Base-by-base conservation (phyloP, 805 yeast genomes). In the Lachancea cidri region DNA sequence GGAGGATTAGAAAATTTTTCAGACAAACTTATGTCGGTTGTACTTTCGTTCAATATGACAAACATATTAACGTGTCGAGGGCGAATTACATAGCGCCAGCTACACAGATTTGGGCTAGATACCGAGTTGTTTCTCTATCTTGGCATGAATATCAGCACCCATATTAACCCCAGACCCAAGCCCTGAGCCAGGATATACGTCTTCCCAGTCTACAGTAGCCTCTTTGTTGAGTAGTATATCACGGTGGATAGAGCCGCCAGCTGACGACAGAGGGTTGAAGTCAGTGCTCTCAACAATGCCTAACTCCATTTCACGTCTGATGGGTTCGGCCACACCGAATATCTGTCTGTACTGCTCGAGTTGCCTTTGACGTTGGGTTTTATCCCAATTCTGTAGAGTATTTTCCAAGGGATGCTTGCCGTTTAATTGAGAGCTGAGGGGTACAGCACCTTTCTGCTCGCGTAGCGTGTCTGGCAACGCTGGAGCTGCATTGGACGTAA, bases 281-380 rank as follows among this genome's bases (percentile, higher is more conserved):
- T 84, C 87, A 11, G 85, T 76, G 36, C 72, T 69, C 35, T 78
- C 76, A 3, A 91, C 83, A 18, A 91, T 74, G 42, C 77, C 70
- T 57, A 86, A 67, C 55, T 93, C 98, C 96, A 93, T 88, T 24
- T 81, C 79, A 57, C 97, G 75, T 58, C 82, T 82, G 62, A 91
- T 83, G 6, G 98, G 97, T 56, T 86, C 98, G 8, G 93, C 96
- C 36, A 91, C 79, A 13, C 98, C 98, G 62, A 84, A 88, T 14
- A 85, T 66, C 50, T 94, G 76, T 59, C 95, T 77, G 64, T 85
- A 81, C 45, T 78, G 78, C 59, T 88, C 93, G 68, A 89, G 55
- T 54, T 79, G 79, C 49, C 81, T 68, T 22, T 78, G 78, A 25
- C 74, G 74, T 56, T 87, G 88, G 9, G 83, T 82, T 33, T 71